A percentile compares a stretch with the other conserved stretches of the same genome.
phyloP scores from a whole-genome alignment of 2,329 filamentous ascomycete species.

The Aspergillus sp. region DNA sequence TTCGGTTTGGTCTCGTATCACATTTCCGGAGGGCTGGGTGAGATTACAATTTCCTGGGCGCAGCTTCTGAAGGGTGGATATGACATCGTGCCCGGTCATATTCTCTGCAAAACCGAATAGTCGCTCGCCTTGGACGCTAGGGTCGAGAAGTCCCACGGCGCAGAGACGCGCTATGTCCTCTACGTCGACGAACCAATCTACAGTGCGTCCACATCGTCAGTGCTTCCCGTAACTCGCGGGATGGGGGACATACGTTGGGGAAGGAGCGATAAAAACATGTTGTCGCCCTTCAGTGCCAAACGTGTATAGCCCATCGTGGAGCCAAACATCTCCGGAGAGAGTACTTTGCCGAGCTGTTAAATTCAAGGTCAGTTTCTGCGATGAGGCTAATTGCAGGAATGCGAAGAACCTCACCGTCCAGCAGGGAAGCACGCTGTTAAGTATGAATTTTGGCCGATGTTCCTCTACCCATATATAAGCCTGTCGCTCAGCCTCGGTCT shows the following conservation, averaged over 20 bases:
- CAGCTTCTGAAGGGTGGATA: neutral
- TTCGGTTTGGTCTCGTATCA: neutral
- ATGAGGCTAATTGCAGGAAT: no score
- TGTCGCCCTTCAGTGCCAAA: slow-evolving; percentile 9
- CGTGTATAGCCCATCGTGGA: slow-evolving; percentile 41
- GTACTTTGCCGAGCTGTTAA: neutral
- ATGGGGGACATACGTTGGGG: slow-evolving; percentile 33
- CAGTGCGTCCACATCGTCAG: slow-evolving; percentile 30
- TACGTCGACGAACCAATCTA: slow-evolving; percentile 50
- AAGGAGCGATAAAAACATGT: slow-evolving; percentile 19
- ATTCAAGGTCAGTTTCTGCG: neutral
- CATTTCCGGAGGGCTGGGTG: neutral
- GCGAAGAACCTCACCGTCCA: slow-evolving; percentile 24
- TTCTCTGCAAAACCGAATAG: slow-evolving; percentile 53
- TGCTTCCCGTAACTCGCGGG: slow-evolving; percentile 18
- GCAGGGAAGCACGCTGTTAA: slow-evolving; percentile 42
- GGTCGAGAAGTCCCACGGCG: slow-evolving; percentile 51
- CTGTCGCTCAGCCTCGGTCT: slow-evolving; percentile 48
- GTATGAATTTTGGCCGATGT: slow-evolving; percentile 44
- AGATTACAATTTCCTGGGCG: neutral
- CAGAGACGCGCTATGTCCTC: slow-evolving; percentile 54
- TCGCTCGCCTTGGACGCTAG: slow-evolving; percentile 48
- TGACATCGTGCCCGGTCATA: neutral
- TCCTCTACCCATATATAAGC: slow-evolving; percentile 49
- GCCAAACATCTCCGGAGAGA: slow-evolving; percentile 4